These are phyloP conservation scores for Gypsophila paniculata DNA, from an alignment of 179 eudicot genomes.

Conservation along the genomic window DNA sequence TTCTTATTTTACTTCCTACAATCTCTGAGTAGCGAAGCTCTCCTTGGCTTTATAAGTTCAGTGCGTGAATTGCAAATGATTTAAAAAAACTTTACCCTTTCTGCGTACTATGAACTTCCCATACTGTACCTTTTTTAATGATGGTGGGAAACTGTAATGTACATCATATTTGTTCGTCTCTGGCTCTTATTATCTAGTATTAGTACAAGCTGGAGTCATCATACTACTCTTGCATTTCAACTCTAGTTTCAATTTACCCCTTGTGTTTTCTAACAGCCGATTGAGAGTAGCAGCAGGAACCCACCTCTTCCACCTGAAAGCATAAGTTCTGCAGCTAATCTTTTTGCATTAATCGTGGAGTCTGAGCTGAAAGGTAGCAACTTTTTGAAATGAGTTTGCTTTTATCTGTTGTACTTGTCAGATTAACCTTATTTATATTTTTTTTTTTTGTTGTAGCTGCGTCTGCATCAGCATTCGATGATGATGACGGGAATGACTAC, in stretches of 20 bases:
- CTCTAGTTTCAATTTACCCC: background rate
- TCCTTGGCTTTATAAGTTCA: background rate
- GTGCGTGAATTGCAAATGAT: too few species aligned
- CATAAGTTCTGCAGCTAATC: conserved; percentile 66
- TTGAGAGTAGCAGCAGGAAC: conserved; percentile 36
- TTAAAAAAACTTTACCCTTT: background rate
- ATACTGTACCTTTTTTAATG: background rate
- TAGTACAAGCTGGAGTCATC: background rate
- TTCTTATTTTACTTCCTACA: background rate
- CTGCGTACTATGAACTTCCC: conserved; percentile 1
- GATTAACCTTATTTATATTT: conserved; percentile 6
- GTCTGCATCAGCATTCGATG: conserved; percentile 60
- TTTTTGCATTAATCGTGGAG: conserved; percentile 75
- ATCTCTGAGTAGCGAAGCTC: background rate
- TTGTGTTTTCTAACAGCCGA: conserved; percentile 33
- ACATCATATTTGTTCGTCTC: background rate
- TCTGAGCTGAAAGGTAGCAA: conserved; percentile 77
- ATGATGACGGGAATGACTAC: conserved; percentile 58
- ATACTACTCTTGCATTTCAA: background rate
- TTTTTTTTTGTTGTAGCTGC: conserved; percentile 52
- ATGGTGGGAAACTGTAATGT: background rate
- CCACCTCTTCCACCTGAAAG: conserved; percentile 66
- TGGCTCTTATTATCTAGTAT: background rate
- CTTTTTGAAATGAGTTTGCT: conserved; percentile 1
- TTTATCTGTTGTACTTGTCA: background rate